A percentile compares a stretch with the other conserved stretches of the same genome.
Evolutionary conservation across 306 rosid species (phyloP).

Genomic region (Corylus americana): DNA sequence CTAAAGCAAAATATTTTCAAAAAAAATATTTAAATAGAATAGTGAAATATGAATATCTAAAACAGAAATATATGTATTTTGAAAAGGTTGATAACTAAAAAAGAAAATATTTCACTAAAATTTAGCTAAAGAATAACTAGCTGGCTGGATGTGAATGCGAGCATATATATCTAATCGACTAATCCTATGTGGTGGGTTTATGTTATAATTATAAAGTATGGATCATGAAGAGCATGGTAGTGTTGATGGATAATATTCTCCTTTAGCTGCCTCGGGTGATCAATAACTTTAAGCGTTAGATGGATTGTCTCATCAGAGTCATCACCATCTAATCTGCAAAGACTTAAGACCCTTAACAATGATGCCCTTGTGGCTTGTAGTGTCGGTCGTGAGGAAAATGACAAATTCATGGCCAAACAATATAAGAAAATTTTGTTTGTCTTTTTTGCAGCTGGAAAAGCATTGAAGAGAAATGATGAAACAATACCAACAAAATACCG

Average conservation of each 20-base stretch:
- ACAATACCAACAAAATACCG: not conserved
- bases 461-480: not conserved
- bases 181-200: no score
- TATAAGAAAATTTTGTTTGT: not conserved
- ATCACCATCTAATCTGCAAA: constrained; percentile 1
- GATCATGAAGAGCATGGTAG: not conserved
- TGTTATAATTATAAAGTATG: no score
- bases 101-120: no score
- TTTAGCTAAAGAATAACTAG: no score
- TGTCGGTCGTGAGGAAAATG: not conserved
- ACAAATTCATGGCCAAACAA: not conserved
- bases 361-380: not conserved
- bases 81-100: no score
- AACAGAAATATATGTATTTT: no score
- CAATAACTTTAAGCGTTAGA: not conserved
- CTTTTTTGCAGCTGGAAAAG: not conserved
- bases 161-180: no score
- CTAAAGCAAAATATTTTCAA: no score
- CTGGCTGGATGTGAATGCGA: no score
- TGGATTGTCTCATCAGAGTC: constrained; percentile 1
- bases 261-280: not conserved
- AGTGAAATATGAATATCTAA: no score
- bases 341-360: not conserved
- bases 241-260: no score
- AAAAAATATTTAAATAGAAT: no score